Percentiles rank a stretch among this genome's conserved stretches.
These are phyloP conservation scores for Arabidopsis lyrata DNA, from an alignment of 441 rosid species.

Conservation along the genomic window DNA sequence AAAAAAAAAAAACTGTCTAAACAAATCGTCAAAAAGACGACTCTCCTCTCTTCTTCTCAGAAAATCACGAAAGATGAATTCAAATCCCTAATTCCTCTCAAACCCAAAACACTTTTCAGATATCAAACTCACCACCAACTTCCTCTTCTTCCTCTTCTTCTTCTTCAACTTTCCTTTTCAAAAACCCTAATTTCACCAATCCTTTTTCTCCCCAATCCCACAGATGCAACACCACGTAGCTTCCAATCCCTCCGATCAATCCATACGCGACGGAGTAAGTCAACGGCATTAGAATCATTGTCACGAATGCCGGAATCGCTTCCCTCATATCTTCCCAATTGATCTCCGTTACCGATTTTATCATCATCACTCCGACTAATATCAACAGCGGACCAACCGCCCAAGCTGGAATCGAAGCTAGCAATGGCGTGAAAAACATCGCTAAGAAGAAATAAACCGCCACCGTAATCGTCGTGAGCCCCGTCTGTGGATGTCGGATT, in stretches of 20 bases:
- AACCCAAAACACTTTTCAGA: too few relatives aligned
- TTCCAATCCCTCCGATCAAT: conserved; percentile 81
- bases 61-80: too few relatives aligned
- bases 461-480: conserved; percentile 77
- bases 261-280: conserved; percentile 92
- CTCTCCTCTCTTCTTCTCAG: too few relatives aligned
- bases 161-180: conserved; percentile 42
- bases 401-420: conserved; percentile 92
- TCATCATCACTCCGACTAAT: conserved; percentile 90
- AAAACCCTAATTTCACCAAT: conserved; percentile 50
- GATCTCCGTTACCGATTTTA: conserved; percentile 82
- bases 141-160: not conserved
- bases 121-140: too few relatives aligned
- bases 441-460: conserved; percentile 82
- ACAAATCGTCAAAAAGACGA: too few relatives aligned
- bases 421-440: conserved; percentile 77
- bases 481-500: too few relatives aligned
- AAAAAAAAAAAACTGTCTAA: too few relatives aligned
- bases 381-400: conserved; percentile 96
- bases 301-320: conserved; percentile 85
- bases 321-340: conserved; percentile 86
- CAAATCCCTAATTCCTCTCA: too few relatives aligned
- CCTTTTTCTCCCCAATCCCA: conserved; percentile 71
- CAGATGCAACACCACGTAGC: conserved; percentile 63
- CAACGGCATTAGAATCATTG: conserved; percentile 83